Base-by-base conservation (phyloP, 2,329 filamentous ascomycete genomes). In the Cylindrodendrum hubeiense region DNA sequence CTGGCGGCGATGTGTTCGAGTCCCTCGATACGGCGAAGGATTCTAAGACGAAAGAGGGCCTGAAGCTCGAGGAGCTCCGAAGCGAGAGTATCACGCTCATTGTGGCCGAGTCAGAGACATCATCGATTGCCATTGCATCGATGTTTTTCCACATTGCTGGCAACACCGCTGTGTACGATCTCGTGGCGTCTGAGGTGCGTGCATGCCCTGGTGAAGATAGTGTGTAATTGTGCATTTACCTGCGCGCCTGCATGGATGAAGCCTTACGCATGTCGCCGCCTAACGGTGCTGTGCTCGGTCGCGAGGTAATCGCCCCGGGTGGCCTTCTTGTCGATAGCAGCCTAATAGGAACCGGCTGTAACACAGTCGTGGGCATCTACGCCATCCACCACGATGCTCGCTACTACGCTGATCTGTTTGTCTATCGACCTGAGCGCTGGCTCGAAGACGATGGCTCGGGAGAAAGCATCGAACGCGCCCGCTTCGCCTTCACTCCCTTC, bases 221-320 rank as follows among this genome's bases (percentile, higher is more conserved):
- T 28, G 5, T 28, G 26, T 28, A 4, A 28, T 28, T 8, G 26
- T 28, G 26, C 30, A 33, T 17, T 17, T 53, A 53, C 15, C 30
- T 53, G 8, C 50, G 50, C 17, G 50, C 50, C 17, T 22, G n/a
- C 34, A 53, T 53, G 10, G n/a, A 37, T n/a, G 50, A 53, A 39
- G 26, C 50, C 4, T 17, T 53, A 7, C 50, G 50, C n/a, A 34
- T 53, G 5, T 37, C 28, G 12, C 50, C 50, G 12, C 50, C 50
- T 19, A 30, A n/a, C 5, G 19, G 50, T 10, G 50, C 24, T 21
- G 28, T 19, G n/a, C 17, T 53, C 17, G 26, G 50, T 26, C 26
- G 50, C 6, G 15, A 53, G 21, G n/a, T 39, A 5, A 9, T 37
- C 50, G 10, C n/a, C 22, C n/a, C 30, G 4, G 50, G 50, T 21